Conservation (phyloP, 306 rosid genomes). For the Corylus avellana region DNA sequence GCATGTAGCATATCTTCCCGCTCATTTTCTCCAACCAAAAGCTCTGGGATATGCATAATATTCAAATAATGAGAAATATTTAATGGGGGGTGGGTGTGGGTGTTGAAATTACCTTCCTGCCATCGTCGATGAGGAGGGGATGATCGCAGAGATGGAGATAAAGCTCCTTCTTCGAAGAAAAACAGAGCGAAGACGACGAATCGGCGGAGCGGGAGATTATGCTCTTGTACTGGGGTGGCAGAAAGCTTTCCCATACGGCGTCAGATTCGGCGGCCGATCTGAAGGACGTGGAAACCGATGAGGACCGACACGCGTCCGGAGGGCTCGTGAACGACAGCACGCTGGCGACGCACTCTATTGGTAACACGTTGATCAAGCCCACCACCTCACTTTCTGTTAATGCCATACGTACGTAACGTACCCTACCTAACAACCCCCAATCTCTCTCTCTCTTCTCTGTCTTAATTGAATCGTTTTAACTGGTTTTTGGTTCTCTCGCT, state of each 20-base stretch:
- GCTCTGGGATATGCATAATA: constrained; percentile 38
- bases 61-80: no score
- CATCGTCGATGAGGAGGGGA: constrained; percentile 59
- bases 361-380: constrained; percentile 41
- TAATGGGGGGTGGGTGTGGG: no score
- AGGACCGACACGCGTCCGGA: constrained; percentile 51
- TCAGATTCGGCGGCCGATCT: constrained; percentile 74
- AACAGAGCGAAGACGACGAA: background rate
- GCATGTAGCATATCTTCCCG: constrained; percentile 75
- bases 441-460: no score
- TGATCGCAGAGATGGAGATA: constrained; percentile 47
- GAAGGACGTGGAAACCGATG: constrained; percentile 54
- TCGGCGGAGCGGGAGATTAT: constrained; percentile 28
- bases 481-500: background rate
- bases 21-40: constrained; percentile 52
- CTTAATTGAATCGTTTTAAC: background rate
- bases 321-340: constrained; percentile 73
- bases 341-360: constrained; percentile 68
- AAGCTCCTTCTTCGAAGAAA: constrained; percentile 56
- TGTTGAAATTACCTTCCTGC: constrained; percentile 46
- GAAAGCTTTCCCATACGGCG: constrained; percentile 67
- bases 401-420: background rate
- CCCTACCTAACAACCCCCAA: no score
- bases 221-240: constrained; percentile 43
- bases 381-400: background rate